These are phyloP conservation scores for Suhomyces vadensis DNA, from an alignment of 805 yeast genomes.

Conservation along the genomic window DNA sequence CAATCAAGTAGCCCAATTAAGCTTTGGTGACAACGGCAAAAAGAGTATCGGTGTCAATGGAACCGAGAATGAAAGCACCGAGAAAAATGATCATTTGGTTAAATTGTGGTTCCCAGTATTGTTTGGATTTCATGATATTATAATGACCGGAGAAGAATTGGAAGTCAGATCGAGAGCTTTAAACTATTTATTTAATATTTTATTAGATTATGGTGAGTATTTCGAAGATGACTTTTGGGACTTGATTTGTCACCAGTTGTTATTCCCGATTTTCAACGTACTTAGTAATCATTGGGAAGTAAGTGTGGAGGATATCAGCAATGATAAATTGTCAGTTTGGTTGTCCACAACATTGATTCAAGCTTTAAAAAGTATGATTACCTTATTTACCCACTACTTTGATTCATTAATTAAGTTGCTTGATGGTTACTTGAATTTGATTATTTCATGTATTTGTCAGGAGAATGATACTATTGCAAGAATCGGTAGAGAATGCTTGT, in stretches of 20 bases:
- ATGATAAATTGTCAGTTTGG: slow-evolving; percentile 94
- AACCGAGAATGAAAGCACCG: slow-evolving; percentile 18
- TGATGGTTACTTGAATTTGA: slow-evolving; percentile 72
- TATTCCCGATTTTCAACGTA: slow-evolving; percentile 89
- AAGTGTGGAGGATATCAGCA: slow-evolving; percentile 52
- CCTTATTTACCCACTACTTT: slow-evolving; percentile 80
- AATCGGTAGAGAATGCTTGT: slow-evolving; percentile 88
- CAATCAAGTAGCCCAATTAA: slow-evolving; percentile 53
- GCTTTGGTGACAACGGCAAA: slow-evolving; percentile 24
- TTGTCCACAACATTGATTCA: slow-evolving; percentile 93
- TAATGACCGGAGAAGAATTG: slow-evolving; percentile 90
- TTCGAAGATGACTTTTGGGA: slow-evolving; percentile 84
- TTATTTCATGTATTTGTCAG: slow-evolving; percentile 89
- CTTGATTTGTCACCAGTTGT: slow-evolving; percentile 66
- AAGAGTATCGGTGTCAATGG: slow-evolving; percentile 12
- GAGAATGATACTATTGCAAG: slow-evolving; percentile 96
- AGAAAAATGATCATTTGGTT: slow-evolving; percentile 38
- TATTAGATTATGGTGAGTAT: slow-evolving; percentile 75
- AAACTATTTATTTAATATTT: slow-evolving; percentile 75
- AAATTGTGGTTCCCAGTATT: slow-evolving; percentile 87
- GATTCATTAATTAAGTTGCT: slow-evolving; percentile 71
- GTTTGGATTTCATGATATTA: slow-evolving; percentile 80
- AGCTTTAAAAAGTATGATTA: slow-evolving; percentile 85
- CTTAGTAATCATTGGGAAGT: slow-evolving; percentile 75
- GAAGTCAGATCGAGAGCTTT: slow-evolving; percentile 92